These are phyloP conservation scores for Ceratobasidium sp. DNA, from an alignment of 1,284 basidiomycete genomes.

Conservation along the genomic window DNA sequence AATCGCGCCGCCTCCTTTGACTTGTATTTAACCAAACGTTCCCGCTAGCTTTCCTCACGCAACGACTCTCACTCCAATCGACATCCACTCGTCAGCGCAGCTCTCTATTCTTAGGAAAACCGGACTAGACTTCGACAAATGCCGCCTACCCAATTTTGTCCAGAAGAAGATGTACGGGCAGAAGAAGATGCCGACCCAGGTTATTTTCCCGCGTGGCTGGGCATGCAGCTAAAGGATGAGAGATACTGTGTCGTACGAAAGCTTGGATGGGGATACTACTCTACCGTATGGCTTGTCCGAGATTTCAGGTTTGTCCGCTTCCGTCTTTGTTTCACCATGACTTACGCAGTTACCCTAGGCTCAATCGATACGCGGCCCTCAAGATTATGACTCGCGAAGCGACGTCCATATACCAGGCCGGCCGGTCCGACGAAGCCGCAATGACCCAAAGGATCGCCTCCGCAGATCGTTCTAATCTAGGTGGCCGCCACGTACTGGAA, in stretches of 20 bases:
- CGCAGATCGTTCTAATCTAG: neutral
- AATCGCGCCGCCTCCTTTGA: too few relatives aligned
- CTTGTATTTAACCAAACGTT: too few relatives aligned
- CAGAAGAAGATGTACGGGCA: too few relatives aligned
- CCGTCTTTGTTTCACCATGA: neutral
- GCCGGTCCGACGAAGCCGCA: neutral
- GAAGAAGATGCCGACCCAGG: too few relatives aligned
- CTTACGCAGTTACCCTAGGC: neutral
- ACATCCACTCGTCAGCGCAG: too few relatives aligned
- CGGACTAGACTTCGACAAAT: too few relatives aligned
- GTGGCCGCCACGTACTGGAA: neutral
- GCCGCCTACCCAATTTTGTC: too few relatives aligned
- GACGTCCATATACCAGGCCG: neutral
- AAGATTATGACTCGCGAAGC: conserved; percentile 15
- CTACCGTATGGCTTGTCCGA: conserved; percentile 91
- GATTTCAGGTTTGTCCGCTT: conserved; percentile 73
- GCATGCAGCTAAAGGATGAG: conserved; percentile 63
- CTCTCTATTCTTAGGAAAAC: too few relatives aligned
- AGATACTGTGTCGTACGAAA: conserved; percentile 93
- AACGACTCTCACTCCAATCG: too few relatives aligned
- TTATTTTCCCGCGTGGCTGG: conserved; percentile 18
- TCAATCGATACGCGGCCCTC: neutral
- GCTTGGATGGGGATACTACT: conserved; percentile 95
- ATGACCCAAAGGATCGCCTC: conserved; percentile 15
- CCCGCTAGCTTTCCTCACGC: too few relatives aligned